These are phyloP conservation scores for Platismatia glauca DNA, from an alignment of 495 filamentous ascomycete species.

Conservation along the genomic window DNA sequence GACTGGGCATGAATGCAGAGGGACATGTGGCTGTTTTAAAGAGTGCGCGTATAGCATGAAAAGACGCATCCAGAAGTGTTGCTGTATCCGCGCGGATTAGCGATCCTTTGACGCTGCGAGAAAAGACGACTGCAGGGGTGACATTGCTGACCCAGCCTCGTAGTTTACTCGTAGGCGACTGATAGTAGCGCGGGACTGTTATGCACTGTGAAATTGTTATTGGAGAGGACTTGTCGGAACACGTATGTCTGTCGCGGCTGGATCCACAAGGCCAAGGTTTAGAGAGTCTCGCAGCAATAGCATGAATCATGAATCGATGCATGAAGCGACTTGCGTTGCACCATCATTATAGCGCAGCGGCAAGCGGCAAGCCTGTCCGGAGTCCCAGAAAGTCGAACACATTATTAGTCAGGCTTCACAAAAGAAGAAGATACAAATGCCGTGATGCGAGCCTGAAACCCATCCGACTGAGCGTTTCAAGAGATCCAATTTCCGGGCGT, in stretches of 20 bases:
- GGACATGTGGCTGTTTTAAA: neutral
- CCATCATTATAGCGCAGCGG: too few relatives aligned
- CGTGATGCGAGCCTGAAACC: too few relatives aligned
- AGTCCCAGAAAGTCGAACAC: too few relatives aligned
- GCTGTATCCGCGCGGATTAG: neutral
- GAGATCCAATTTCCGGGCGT: too few relatives aligned
- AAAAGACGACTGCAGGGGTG: neutral
- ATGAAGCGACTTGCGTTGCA: too few relatives aligned
- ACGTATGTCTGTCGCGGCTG: neutral
- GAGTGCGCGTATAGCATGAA: neutral
- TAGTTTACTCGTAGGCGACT: too few relatives aligned
- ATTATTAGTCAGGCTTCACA: too few relatives aligned
- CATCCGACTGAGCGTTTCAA: too few relatives aligned
- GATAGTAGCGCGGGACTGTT: neutral
- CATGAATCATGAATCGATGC: too few relatives aligned
- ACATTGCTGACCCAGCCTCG: neutral
- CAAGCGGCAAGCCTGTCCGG: too few relatives aligned
- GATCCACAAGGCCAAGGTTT: neutral
- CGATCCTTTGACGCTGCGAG: neutral
- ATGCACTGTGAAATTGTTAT: neutral
- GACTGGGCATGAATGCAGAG: neutral
- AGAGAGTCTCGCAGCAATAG: neutral
- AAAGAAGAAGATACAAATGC: too few relatives aligned
- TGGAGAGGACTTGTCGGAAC: neutral
- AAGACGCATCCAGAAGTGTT: neutral